Conservation (phyloP, 441 rosid species). For the Sinapis alba region DNA sequence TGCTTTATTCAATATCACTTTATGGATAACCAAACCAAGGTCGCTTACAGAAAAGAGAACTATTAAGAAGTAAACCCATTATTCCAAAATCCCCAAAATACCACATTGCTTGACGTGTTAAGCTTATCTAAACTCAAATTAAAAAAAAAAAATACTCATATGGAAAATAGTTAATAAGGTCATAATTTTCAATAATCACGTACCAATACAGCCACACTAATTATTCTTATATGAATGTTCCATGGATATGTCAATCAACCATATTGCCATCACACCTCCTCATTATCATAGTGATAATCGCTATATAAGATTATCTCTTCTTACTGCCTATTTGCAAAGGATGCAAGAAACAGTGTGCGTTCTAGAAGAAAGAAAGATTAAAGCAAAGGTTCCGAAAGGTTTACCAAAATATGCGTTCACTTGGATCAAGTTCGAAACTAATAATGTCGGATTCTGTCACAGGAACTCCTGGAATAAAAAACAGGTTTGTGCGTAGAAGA, state of each 20-base stretch:
- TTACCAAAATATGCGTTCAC: too few relatives aligned
- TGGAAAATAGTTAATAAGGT: neutral
- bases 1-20: neutral
- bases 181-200: neutral
- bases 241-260: too few relatives aligned
- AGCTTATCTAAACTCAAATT: neutral
- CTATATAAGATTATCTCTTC: neutral
- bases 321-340: too few relatives aligned
- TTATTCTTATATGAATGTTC: neutral
- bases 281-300: neutral
- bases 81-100: neutral
- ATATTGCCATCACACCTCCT: too few relatives aligned
- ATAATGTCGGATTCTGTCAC: too few relatives aligned
- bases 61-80: neutral
- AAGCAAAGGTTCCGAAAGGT: too few relatives aligned
- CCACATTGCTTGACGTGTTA: neutral
- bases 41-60: neutral
- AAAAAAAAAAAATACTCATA: neutral
- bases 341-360: too few relatives aligned
- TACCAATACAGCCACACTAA: neutral
- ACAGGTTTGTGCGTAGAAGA: too few relatives aligned
- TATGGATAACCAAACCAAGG: neutral
- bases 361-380: too few relatives aligned
- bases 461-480: too few relatives aligned
- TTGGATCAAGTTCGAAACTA: too few relatives aligned